Evolutionary conservation across 768 basidiomycete species (phyloP).

Genomic region (Auricularia sp.): DNA sequence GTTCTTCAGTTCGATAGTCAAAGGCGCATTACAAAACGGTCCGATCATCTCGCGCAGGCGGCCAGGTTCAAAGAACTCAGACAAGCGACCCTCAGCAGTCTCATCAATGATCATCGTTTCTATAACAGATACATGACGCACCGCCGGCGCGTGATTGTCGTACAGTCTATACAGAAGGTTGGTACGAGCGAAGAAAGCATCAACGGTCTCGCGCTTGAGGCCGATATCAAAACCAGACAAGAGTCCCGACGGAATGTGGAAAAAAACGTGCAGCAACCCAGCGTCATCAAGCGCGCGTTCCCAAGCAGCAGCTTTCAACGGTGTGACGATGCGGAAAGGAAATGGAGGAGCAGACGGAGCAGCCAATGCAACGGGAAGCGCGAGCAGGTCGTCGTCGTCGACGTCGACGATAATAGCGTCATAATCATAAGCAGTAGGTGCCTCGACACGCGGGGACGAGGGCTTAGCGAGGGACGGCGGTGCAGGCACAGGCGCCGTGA

Average conservation of each 20-base stretch:
- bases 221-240: neutral
- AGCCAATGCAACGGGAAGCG: no score
- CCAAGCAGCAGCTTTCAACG: neutral
- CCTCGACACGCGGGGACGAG: no score
- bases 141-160: conserved; percentile 1
- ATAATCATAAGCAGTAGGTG: conserved; percentile 5
- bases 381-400: no score
- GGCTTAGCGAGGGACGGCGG: neutral
- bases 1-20: conserved; percentile 18
- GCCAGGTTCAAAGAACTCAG: conserved; percentile 5
- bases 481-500: neutral
- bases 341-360: neutral
- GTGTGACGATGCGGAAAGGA: neutral
- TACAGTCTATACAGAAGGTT: neutral
- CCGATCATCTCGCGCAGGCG: conserved; percentile 20
- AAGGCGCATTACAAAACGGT: conserved; percentile 21
- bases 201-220: neutral
- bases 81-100: neutral
- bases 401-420: neutral
- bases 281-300: neutral
- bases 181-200: neutral
- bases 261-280: neutral
- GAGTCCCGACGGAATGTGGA: neutral
- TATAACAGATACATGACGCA: neutral
- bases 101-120: neutral